Evolutionary conservation across 306 rosid genomes (phyloP), one percentile per base, ranked within the genome.

Genomic region (Acacia acuminata): DNA sequence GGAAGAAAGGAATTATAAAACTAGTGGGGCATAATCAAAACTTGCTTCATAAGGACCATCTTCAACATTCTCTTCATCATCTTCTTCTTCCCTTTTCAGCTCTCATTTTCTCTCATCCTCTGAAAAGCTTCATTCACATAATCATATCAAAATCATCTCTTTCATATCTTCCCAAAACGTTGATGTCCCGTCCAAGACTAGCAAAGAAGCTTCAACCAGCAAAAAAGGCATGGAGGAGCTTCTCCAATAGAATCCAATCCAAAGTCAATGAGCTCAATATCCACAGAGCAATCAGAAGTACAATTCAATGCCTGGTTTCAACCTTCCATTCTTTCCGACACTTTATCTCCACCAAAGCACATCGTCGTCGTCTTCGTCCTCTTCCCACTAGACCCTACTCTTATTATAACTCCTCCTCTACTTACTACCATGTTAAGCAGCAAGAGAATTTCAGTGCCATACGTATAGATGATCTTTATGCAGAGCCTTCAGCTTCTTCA

Each of bases 381-480:
- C 87, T 83, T 56, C 34, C 85, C 14, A 27, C 48, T 2, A 55
- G 80, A 68, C 45, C 85, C 43, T 87, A 27, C 17, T 45, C 80
- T 8, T 45, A 82, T 6, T 22, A 43, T 13, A 42, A 70, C n/a
- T 67, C 77, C 81, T n/a, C 58, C 80, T 74, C 84, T 68, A 47
- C 82, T 75, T 50, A 80, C 71, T 22, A 69, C 81, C 82, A 74
- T 10, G 55, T 71, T 79, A 44, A 48, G 22, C 36, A 51, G 20
- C 36, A 51, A 70, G 63, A 83, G 79, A 83, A 81, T 43, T 82
- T 82, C 25, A 42, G 88, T 3, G 84, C 91, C 5, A 82, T 93
- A 78, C 87, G 74, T 84, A 87, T 94, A 66, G 90, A 93, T 74
- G 92, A 90, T 25, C 94, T 91, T 69, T 90, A 84, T 82, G 82